Conservation (phyloP, 345 rosid species). For the Mallotus nudiflorus region DNA sequence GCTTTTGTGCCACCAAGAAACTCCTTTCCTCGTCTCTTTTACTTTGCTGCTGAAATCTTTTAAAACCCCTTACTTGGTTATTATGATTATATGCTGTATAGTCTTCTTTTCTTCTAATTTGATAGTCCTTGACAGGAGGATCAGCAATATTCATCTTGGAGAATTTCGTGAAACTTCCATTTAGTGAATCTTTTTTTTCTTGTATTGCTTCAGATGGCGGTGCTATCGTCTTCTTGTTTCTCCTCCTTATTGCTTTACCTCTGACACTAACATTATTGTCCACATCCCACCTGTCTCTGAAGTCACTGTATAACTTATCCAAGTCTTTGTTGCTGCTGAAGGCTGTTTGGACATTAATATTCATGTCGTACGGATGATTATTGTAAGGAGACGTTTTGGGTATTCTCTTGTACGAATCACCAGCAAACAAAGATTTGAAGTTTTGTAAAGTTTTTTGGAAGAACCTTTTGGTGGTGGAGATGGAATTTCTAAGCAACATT, state of each 20-base stretch:
- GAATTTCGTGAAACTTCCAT: slow-evolving; percentile 27
- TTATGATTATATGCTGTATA: neutral
- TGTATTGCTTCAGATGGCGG: slow-evolving; percentile 18
- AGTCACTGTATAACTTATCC: slow-evolving; percentile 40
- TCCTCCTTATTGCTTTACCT: slow-evolving; percentile 16
- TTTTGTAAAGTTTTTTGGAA: slow-evolving; percentile 51
- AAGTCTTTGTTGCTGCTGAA: slow-evolving; percentile 26
- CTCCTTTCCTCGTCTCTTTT: slow-evolving; percentile 35
- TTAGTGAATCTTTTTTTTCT: slow-evolving; percentile 12
- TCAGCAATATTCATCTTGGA: slow-evolving; percentile 14
- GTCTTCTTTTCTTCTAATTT: slow-evolving; percentile 24
- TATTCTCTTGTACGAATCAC: slow-evolving; percentile 48
- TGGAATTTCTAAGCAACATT: slow-evolving; percentile 62
- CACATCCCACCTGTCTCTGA: slow-evolving; percentile 35
- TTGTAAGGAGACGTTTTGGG: slow-evolving; percentile 46
- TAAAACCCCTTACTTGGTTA: slow-evolving; percentile 2
- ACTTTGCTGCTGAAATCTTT: slow-evolving; percentile 1
- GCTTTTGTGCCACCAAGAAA: slow-evolving; percentile 42
- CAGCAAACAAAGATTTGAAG: slow-evolving; percentile 57
- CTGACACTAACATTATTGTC: neutral
- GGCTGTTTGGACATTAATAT: slow-evolving; percentile 15
- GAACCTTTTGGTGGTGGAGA: slow-evolving; percentile 60
- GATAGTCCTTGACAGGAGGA: no score
- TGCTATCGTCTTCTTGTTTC: slow-evolving; percentile 19
- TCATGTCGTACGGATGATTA: neutral